Conservation (phyloP, 352 stramenopile genomes). For the Aphanomyces cochlioides region DNA sequence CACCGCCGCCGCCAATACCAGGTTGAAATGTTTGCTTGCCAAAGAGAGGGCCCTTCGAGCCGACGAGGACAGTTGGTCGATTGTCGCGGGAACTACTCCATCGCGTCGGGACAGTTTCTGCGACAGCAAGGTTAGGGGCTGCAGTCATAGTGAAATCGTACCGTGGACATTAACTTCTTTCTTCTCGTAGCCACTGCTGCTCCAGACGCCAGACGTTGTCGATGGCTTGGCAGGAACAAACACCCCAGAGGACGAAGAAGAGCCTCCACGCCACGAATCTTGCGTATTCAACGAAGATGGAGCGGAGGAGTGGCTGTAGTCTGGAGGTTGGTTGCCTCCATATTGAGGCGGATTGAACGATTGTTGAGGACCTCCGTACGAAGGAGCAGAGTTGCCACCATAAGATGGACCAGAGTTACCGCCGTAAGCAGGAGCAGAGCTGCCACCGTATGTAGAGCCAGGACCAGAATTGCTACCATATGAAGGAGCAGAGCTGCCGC, state of each 20-base stretch:
- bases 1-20: constrained; percentile 13
- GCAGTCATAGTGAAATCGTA: constrained; percentile 47
- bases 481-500: not conserved
- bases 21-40: not conserved
- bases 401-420: not conserved
- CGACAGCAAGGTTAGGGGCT: constrained; percentile 7
- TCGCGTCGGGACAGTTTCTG: constrained; percentile 21
- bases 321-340: not conserved
- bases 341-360: not conserved
- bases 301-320: not conserved
- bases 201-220: constrained; percentile 58
- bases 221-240: too few species aligned
- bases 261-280: too few species aligned
- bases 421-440: not conserved
- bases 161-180: constrained; percentile 40
- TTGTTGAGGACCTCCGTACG: not conserved
- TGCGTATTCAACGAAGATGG: too few species aligned
- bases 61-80: constrained; percentile 76
- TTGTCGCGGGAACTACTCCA: constrained; percentile 54
- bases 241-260: too few species aligned
- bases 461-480: not conserved
- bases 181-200: constrained; percentile 77
- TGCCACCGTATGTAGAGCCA: not conserved
- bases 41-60: constrained; percentile 42
- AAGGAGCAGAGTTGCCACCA: too few species aligned